A percentile compares a stretch with the other conserved stretches of the same genome.
phyloP scores from a whole-genome alignment of 148 eudicot species.

The Rhododendron ferrugineum region DNA sequence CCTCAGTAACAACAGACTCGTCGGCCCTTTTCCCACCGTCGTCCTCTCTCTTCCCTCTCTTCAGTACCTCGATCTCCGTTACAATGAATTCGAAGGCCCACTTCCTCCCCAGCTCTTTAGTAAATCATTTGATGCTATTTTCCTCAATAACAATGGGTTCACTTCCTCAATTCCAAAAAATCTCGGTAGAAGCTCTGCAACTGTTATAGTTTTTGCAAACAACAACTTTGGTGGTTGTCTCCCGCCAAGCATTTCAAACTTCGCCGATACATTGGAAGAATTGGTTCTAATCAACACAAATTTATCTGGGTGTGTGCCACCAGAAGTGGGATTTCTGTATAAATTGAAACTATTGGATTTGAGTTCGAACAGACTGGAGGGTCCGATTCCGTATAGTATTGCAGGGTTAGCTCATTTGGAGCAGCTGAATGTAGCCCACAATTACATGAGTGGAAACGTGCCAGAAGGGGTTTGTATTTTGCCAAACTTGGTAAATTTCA shows the following conservation, averaged over 20 bases:
- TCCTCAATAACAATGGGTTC: slow-evolving; percentile 55
- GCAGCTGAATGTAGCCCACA: slow-evolving; percentile 53
- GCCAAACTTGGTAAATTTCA: slow-evolving; percentile 51
- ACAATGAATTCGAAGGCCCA: slow-evolving; percentile 67
- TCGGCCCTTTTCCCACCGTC: slow-evolving; percentile 58
- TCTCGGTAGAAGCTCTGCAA: slow-evolving; percentile 37
- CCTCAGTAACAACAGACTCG: slow-evolving; percentile 59
- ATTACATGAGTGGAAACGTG: slow-evolving; percentile 54
- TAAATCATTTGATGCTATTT: slow-evolving; percentile 48
- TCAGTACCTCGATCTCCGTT: slow-evolving; percentile 54
- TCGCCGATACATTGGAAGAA: slow-evolving; percentile 54
- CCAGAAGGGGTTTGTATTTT: slow-evolving; percentile 47
- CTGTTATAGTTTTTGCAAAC: slow-evolving; percentile 61
- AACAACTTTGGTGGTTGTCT: slow-evolving; percentile 54
- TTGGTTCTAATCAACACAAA: slow-evolving; percentile 49
- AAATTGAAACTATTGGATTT: slow-evolving; percentile 55
- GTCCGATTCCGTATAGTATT: slow-evolving; percentile 54
- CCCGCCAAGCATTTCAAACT: slow-evolving; percentile 55
- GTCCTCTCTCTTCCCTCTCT: slow-evolving; percentile 52
- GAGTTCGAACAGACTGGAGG: slow-evolving; percentile 46
- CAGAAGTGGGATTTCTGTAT: slow-evolving; percentile 51
- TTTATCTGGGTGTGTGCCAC: slow-evolving; percentile 55
- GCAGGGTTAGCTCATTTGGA: slow-evolving; percentile 56
- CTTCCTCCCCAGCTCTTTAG: slow-evolving; percentile 47
- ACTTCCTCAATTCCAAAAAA: slow-evolving; percentile 42